phyloP scores from a whole-genome alignment of 2,329 filamentous ascomycete species.

The Aspergillus glaucus region DNA sequence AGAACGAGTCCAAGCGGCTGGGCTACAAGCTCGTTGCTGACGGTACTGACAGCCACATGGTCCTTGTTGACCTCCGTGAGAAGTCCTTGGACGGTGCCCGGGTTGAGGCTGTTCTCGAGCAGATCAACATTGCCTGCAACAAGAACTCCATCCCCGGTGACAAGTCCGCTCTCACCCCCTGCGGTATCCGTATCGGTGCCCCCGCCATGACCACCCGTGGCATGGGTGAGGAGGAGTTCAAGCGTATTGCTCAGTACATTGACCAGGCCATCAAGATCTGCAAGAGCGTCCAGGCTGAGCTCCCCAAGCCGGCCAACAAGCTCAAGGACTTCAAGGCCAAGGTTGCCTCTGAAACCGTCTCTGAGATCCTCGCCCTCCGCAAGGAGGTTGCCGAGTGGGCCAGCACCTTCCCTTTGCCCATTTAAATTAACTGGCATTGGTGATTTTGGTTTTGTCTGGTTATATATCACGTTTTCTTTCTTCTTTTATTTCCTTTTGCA shows the following conservation, averaged over 20 bases:
- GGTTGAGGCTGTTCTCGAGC: conserved; percentile 91
- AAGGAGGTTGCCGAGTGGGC: conserved; percentile 89
- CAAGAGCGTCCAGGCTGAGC: conserved; percentile 73
- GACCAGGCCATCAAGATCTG: conserved; percentile 81
- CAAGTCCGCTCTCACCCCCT: conserved; percentile 91
- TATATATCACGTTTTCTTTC: conserved; percentile 7
- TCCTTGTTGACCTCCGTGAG: conserved; percentile 84
- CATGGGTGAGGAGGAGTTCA: conserved; percentile 87
- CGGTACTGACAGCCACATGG: conserved; percentile 95
- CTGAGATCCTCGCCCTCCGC: conserved; percentile 76
- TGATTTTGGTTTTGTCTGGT: background rate
- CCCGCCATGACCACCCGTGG: conserved; percentile 97
- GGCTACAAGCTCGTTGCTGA: conserved; percentile 87
- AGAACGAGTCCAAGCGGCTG: conserved; percentile 60
- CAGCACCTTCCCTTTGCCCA: conserved; percentile 80
- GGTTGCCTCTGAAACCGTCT: conserved; percentile 69
- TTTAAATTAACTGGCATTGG: conserved; percentile 23
- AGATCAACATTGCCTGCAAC: conserved; percentile 98
- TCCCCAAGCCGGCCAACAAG: conserved; percentile 98
- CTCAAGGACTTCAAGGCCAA: conserved; percentile 99
- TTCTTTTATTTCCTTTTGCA: conserved; percentile 11
- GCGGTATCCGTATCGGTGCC: conserved; percentile 90
- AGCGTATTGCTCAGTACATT: conserved; percentile 83
- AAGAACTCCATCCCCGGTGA: conserved; percentile 98
- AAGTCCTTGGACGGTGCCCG: conserved; percentile 83